Evolutionary conservation across 768 basidiomycete species (phyloP), one percentile per base, ranked within the genome.

Genomic region (Trametes villosa): DNA sequence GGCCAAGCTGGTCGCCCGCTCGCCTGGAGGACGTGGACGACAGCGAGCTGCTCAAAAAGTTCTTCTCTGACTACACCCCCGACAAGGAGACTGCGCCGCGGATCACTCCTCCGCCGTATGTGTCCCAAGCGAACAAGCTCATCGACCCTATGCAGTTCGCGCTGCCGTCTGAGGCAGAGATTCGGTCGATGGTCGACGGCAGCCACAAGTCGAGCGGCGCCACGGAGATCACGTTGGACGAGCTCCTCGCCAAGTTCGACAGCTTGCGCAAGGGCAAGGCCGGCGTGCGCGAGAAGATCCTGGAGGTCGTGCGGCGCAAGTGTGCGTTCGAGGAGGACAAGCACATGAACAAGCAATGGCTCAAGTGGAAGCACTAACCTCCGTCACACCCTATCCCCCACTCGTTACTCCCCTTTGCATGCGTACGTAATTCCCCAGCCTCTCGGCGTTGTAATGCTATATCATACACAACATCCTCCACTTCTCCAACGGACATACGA

Each of bases 121-220:
- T 74, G 55, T 26, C 58, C 31, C 55, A 71, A 61, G 42, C 36
- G 4, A 41, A 46, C 33, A 62, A 69, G 53, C 60, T 76, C 63
- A 22, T 73, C 59, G 36, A 62, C 20, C 63, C 68, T 36, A 78
- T 78, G 75, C 63, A 66, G 34, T 81, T 81, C 67, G 83, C 84
- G 54, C 78, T 99, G 46, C 96, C 95, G 1, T 84, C 86, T 15
- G 95, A 98, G 72, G 74, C 78, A 42, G 86, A 88, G 65, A 87
- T 99, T 63, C 78, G 83, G 45, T 74, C 79, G 18, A 73, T 88
- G 40, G 87, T 98, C 41, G 79, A 74, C 62, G 87, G 94, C 54
- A 75, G 82, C 68, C 83, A 87, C 67, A 71, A 71, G n/a, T 78
- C 81, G 13, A 87, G 86, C 56, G 87, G 87, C 20, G 81, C 79